A percentile compares a stretch with the other conserved stretches of the same genome.
These are phyloP conservation scores for Penicillium nucicola DNA, from an alignment of 495 filamentous ascomycete genomes.

Conservation along the genomic window DNA sequence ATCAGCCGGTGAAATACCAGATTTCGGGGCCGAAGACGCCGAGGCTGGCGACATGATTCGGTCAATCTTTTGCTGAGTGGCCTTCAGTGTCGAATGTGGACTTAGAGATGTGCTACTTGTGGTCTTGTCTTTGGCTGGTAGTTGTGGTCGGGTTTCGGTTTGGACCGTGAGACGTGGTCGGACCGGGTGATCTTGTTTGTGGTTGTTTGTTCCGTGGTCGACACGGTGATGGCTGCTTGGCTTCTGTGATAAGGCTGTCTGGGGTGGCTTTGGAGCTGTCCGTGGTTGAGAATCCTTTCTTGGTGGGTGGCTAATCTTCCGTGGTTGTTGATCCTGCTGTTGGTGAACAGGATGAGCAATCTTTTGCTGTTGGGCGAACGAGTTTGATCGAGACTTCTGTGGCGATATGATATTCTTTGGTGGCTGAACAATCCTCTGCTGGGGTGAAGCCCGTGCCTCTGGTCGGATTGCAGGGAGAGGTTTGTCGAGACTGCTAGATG, in stretches of 20 bases:
- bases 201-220: not conserved
- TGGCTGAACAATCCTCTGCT: not conserved
- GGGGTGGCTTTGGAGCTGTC: not conserved
- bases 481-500: slow-evolving; percentile 18
- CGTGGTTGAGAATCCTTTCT: slow-evolving; percentile 1
- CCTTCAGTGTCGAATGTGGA: slow-evolving; percentile 11
- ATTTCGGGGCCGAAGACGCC: slow-evolving; percentile 9
- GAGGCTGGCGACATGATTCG: slow-evolving; percentile 17
- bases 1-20: slow-evolving; percentile 1
- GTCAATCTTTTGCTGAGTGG: slow-evolving; percentile 4
- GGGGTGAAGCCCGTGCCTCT: not conserved
- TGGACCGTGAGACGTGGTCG: not conserved
- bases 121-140: slow-evolving; percentile 12
- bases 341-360: not conserved
- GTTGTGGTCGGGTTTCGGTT: not conserved
- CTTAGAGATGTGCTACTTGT: slow-evolving; percentile 6
- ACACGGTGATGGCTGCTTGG: not conserved
- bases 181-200: not conserved
- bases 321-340: not conserved
- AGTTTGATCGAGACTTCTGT: not conserved
- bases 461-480: slow-evolving; percentile 21
- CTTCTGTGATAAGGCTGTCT: not conserved
- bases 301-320: not conserved
- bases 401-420: slow-evolving; percentile 4
- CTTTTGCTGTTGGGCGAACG: not conserved